Evolutionary conservation across 257 asterid genomes (phyloP).

Genomic region (Solanum etuberosum): DNA sequence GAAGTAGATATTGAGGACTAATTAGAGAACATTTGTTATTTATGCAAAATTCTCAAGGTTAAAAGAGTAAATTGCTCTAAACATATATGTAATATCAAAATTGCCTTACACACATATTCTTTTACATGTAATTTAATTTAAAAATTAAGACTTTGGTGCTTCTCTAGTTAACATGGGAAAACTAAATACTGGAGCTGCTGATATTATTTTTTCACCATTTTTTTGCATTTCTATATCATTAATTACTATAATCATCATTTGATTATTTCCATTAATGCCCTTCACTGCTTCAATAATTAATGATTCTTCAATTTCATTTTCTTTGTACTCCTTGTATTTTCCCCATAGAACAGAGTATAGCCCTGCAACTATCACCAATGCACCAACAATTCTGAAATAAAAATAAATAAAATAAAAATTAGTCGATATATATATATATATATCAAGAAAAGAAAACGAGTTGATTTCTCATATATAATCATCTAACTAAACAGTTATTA

Average conservation of each 20-base stretch:
- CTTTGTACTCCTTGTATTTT: constrained; percentile 43
- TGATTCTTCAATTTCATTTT: constrained; percentile 20
- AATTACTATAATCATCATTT: constrained; percentile 10
- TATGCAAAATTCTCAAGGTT: neutral
- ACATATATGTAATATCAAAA: neutral
- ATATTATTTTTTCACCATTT: neutral
- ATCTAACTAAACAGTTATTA: neutral
- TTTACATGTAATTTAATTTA: neutral
- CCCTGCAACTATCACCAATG: constrained; percentile 39
- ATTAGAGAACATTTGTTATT: neutral
- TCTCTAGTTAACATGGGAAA: constrained; percentile 36
- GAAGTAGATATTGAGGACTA: neutral
- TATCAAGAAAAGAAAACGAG: neutral
- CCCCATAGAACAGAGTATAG: constrained; percentile 52
- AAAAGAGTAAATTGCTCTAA: neutral
- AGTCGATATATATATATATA: neutral
- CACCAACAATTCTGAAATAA: constrained; percentile 30
- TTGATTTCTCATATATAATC: neutral
- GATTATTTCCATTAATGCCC: constrained; percentile 8
- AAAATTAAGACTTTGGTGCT: constrained; percentile 32
- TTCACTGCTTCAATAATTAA: constrained; percentile 34
- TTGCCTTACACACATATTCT: neutral
- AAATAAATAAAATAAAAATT: neutral
- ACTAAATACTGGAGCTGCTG: constrained; percentile 21
- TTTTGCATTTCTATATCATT: constrained; percentile 19